Evolutionary conservation across 2,329 filamentous ascomycete species (phyloP).

Genomic region (Cordyceps militaris): DNA sequence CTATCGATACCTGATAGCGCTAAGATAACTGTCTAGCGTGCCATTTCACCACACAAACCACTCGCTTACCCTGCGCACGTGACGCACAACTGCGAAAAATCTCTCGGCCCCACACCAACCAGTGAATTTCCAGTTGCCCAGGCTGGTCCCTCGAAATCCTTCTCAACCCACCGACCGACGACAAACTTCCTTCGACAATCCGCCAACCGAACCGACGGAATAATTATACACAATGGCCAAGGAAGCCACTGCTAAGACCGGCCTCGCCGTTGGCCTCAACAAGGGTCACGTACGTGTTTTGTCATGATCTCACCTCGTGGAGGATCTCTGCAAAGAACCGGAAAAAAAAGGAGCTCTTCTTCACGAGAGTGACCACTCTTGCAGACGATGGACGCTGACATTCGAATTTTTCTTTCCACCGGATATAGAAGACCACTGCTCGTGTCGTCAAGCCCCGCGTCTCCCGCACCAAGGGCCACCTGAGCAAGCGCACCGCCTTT

Average conservation of each 20-base stretch:
- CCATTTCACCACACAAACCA: not conserved
- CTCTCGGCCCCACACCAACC: constrained; percentile 10
- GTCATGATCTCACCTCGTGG: constrained; percentile 59
- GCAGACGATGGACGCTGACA: constrained; percentile 60
- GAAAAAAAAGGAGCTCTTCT: constrained; percentile 12
- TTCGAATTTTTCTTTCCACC: constrained; percentile 32
- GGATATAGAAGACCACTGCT: constrained; percentile 70
- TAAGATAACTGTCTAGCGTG: not conserved
- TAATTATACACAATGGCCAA: constrained; percentile 45
- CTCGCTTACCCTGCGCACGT: constrained; percentile 22
- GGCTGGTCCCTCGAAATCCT: constrained; percentile 13
- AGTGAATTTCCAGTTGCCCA: constrained; percentile 6
- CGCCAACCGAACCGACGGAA: constrained; percentile 15
- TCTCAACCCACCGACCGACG: constrained; percentile 25
- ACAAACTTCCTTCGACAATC: constrained; percentile 22
- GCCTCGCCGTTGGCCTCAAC: constrained; percentile 56
- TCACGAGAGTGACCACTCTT: constrained; percentile 20
- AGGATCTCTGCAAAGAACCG: constrained; percentile 57
- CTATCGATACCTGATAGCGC: not conserved
- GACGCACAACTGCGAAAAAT: constrained; percentile 20
- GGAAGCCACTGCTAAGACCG: constrained; percentile 50
- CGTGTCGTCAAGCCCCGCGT: constrained; percentile 72
- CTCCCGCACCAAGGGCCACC: constrained; percentile 85
- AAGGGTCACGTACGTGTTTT: constrained; percentile 53
- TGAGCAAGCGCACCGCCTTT: constrained; percentile 95